Base-by-base conservation (phyloP, 2,329 filamentous ascomycete genomes). In the Exophiala aquamarina region DNA sequence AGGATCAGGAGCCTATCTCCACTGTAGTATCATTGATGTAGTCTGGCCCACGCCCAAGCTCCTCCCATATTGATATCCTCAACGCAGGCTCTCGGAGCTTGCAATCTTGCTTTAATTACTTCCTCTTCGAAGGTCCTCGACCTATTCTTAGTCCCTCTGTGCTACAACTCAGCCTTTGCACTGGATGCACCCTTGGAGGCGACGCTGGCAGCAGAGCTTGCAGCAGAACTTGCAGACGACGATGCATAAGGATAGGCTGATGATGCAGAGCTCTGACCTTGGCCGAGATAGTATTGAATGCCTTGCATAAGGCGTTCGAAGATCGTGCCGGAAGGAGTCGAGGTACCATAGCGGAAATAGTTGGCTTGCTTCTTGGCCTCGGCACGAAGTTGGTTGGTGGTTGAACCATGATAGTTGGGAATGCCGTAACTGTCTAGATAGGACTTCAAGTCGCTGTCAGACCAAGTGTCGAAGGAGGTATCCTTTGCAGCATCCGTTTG, bases 361-460 rank as follows among this genome's bases (percentile, higher is more conserved):
- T 84, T 87, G 17, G 81, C 77, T 59, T 90, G 84, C 65, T 83
- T 84, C 57, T 86, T 82, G 13, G 85, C 87, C 49, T 81, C 74
- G 7, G 86, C 85, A 51, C 81, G 80, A 15, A 92, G 74, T 62
- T 89, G 78, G 50, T 91, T 85, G 46, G 82, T 59, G 47, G 73
- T 84, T 14, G 82, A 83, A 4, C 83, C 83, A 64, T 89, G 84
- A 34, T 83, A 84, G 32, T 79, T 71, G 44, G 78, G 75, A 32
- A 92, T 72, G 29, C 88, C 88, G 55, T 89, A 92, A 52, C 82
- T 86, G 63, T 92, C 87, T 5, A 92, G 78, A 61, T 91, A 92
- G 1, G 79, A 72, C 74, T 92, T 91, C 52, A 93, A 73, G 19
- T 92, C 86, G 32, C 74, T 77, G 40, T 76, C 72, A 18, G 75